phyloP scores from a whole-genome alignment of 768 basidiomycete genomes.

The Serpula lacrymans region DNA sequence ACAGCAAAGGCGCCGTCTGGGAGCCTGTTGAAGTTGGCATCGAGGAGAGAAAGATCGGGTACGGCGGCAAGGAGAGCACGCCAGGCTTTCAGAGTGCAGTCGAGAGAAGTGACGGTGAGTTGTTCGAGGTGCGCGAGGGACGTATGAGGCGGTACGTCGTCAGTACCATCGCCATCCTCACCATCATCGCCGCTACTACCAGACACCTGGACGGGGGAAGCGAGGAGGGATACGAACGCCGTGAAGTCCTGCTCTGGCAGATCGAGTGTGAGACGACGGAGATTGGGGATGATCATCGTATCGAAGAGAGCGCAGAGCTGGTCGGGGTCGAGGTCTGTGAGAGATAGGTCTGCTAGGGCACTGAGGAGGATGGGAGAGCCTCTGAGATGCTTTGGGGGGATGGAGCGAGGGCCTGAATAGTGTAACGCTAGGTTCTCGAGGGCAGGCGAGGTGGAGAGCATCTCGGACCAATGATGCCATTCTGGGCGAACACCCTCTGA shows the following conservation, averaged over 20 bases:
- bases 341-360: constrained; percentile 41
- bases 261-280: constrained; percentile 45
- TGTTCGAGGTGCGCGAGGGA: constrained; percentile 20
- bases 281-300: constrained; percentile 42
- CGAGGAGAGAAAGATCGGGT: constrained; percentile 2
- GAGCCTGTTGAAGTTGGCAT: constrained; percentile 8
- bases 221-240: constrained; percentile 32
- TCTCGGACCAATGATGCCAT: constrained; percentile 50
- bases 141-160: constrained; percentile 1
- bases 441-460: constrained; percentile 48
- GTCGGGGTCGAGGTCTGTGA: constrained; percentile 56
- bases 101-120: constrained; percentile 21
- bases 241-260: constrained; percentile 56
- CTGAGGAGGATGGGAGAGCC: constrained; percentile 17
- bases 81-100: constrained; percentile 19
- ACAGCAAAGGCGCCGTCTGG: constrained; percentile 1
- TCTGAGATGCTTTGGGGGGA: constrained; percentile 22
- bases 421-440: constrained; percentile 48
- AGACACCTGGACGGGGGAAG: constrained; percentile 4
- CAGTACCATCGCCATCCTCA: constrained; percentile 6
- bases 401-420: constrained; percentile 52
- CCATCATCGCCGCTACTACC: too few relatives aligned
- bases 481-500: constrained; percentile 55
- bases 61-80: constrained; percentile 13
- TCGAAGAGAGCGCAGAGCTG: constrained; percentile 47